Percentiles rank a stretch among this genome's conserved stretches.
Evolutionary conservation across 208 protist species (phyloP).

Genomic region (Acanthamoeba sp.): DNA sequence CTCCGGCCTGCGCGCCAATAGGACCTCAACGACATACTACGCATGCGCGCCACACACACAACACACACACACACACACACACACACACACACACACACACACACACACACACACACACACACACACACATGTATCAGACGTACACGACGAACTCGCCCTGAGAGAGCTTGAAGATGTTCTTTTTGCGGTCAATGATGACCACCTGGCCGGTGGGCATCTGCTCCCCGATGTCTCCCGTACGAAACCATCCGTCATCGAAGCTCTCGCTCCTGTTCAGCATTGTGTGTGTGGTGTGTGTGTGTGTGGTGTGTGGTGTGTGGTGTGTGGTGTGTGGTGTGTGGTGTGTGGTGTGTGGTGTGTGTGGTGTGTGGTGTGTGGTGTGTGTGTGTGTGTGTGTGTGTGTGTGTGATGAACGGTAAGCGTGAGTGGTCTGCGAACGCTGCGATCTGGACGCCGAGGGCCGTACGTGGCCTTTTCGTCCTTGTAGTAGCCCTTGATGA

Average conservation of each 20-base stretch:
- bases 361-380: not conserved
- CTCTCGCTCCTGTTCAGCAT: not conserved
- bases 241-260: slow-evolving; percentile 25
- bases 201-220: not conserved
- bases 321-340: too few relatives aligned
- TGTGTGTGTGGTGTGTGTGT: not conserved
- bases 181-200: slow-evolving; percentile 64
- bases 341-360: not conserved
- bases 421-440: not conserved
- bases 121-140: too few relatives aligned
- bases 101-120: too few relatives aligned
- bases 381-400: not conserved
- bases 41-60: too few relatives aligned
- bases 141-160: slow-evolving; percentile 58
- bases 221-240: slow-evolving; percentile 3
- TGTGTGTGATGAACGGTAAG: too few relatives aligned
- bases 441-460: not conserved
- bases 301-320: too few relatives aligned
- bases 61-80: too few relatives aligned
- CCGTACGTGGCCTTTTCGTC: slow-evolving; percentile 19
- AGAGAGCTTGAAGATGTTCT: slow-evolving; percentile 63
- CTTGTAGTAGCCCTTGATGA: slow-evolving; percentile 29
- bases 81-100: too few relatives aligned
- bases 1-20: not conserved
- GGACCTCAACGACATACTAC: too few relatives aligned